Base-by-base conservation (phyloP, 2,329 filamentous ascomycete species). In the Aspergillus floridensis region DNA sequence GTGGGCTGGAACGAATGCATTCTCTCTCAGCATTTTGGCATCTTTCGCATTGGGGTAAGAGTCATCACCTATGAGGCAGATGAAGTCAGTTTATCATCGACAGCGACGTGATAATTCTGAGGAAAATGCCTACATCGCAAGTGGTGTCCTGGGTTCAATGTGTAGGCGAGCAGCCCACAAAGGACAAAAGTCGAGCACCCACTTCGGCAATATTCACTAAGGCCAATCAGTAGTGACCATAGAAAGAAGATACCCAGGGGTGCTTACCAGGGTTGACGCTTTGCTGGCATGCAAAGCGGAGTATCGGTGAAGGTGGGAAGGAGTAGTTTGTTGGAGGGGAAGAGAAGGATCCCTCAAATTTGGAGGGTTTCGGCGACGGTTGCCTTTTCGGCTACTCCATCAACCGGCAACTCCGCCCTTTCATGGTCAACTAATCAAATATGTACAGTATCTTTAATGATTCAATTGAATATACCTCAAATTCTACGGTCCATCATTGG, bases 401-500 rank as follows among this genome's bases (percentile, higher is more conserved):
- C 16, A 19, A 44, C 38, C 5, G 38, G 6, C 49, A 21, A 21
- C 49, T 29, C 49, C 49, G 49, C 49, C 29, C 12, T 19, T 7
- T 3, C 49, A 31, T 19, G 29, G 3, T 22, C 4, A 35, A 16
- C 3, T 12, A 35, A 16, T 16, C 32, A 35, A 35, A 3, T 35
- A 16, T 4, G 32, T 29, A 29, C 26, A 7, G 26, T 6, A 8
- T 7, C 6, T 29, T 3, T 5, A 29, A 29, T 5, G 7, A 29
- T 10, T 29, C 26, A 29, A 29, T 7, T 7, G 26, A 29, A 29
- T 29, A 2, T 29, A 29, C 26, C 7, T 8, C 32, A 35, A 51
- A 32, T 1, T 8, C 53, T 59, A 72, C 31, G 72, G 53, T 14
- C 69, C 68, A 68, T 77, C 75, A 53, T 69, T 69, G 6, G 76